Conservation (phyloP, 1,284 basidiomycete species). For the Austropuccinia psidii region DNA sequence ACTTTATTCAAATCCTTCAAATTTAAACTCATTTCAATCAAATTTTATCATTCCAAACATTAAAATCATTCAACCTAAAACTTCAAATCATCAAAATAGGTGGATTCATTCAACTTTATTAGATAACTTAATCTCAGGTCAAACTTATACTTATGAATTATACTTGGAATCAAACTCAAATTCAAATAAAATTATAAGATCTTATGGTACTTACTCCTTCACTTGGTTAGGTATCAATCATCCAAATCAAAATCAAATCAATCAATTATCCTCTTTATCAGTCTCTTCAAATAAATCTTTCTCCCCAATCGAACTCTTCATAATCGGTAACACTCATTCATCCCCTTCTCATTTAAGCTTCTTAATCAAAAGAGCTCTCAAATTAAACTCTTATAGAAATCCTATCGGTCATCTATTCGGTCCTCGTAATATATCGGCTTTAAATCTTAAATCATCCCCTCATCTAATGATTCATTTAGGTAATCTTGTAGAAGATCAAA, state of each 20-base stretch:
- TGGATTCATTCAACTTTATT: constrained; percentile 39
- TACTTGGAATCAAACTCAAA: constrained; percentile 3
- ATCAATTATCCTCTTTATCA: constrained; percentile 10
- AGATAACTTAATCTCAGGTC: constrained; percentile 6
- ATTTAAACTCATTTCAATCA: no score
- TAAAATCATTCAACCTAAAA: constrained; percentile 12
- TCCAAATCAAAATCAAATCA: constrained; percentile 18
- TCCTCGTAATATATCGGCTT: background rate
- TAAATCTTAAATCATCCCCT: constrained; percentile 10
- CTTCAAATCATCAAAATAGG: constrained; percentile 14
- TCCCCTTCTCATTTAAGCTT: constrained; percentile 40
- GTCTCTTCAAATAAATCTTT: constrained; percentile 13
- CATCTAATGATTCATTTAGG: constrained; percentile 42
- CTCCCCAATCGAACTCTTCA: constrained; percentile 38
- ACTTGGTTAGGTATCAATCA: constrained; percentile 37
- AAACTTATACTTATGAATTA: constrained; percentile 39
- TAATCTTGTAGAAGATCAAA: constrained; percentile 40
- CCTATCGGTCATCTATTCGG: constrained; percentile 21
- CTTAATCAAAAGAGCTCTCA: constrained; percentile 36
- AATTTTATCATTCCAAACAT: constrained; percentile 17
- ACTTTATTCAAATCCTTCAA: background rate
- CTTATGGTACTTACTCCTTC: constrained; percentile 23
- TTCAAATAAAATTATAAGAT: background rate
- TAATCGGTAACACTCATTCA: constrained; percentile 42
- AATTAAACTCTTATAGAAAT: constrained; percentile 23